phyloP scores from a whole-genome alignment of 2,329 filamentous ascomycete species.

The Beauveria rudraprayagi region DNA sequence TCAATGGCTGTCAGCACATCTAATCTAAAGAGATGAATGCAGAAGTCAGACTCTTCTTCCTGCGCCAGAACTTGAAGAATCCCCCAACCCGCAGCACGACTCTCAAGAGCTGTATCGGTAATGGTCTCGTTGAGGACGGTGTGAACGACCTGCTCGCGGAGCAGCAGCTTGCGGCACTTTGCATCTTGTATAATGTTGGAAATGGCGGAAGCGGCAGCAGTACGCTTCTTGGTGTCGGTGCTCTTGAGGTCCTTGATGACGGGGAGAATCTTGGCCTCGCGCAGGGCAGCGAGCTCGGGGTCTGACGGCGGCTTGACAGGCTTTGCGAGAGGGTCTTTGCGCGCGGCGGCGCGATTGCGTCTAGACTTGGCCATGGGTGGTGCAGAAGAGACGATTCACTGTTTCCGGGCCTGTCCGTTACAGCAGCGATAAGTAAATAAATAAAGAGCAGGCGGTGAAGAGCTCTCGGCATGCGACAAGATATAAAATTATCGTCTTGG shows the following conservation, averaged over 20 bases:
- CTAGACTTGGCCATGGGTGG: conserved; percentile 56
- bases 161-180: conserved; percentile 54
- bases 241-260: conserved; percentile 53
- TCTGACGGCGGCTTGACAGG: conserved; percentile 53
- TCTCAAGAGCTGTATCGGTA: conserved; percentile 54
- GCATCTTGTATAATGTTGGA: conserved; percentile 54
- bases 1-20: conserved; percentile 55
- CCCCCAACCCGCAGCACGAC: conserved; percentile 58
- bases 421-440: neutral
- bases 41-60: conserved; percentile 60
- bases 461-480: neutral
- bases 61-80: conserved; percentile 53
- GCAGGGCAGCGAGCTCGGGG: conserved; percentile 54
- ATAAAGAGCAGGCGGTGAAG: neutral
- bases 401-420: neutral
- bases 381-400: neutral
- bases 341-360: conserved; percentile 41
- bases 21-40: conserved; percentile 54
- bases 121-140: conserved; percentile 56
- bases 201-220: conserved; percentile 50
- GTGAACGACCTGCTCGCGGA: conserved; percentile 58
- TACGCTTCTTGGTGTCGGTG: conserved; percentile 50
- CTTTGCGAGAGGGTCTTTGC: conserved; percentile 49
- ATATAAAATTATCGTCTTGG: neutral
- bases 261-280: conserved; percentile 56